Base-by-base conservation (phyloP, 768 basidiomycete species). In the Kwoniella botswanensis region DNA sequence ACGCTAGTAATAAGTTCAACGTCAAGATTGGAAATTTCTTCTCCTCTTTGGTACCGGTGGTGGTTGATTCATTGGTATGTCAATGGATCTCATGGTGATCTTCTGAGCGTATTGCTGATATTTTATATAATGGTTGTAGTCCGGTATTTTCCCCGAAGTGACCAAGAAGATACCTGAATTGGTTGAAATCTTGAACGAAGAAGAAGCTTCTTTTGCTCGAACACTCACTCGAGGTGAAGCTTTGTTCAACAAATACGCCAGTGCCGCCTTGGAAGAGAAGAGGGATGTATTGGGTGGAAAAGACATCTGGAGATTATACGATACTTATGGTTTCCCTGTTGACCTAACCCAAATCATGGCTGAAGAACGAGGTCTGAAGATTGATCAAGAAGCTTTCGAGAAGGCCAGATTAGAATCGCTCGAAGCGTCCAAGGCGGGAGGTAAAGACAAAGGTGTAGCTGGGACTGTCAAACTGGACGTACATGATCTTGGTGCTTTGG, bases 261-360 rank as follows among this genome's bases (percentile, higher is more conserved):
- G 86, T 29, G 86, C 88, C 42, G 90, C 95, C 10, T 86, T 86
- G 73, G 87, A 90, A 64, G 85, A 87, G 59, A 90, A 90, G 9
- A 77, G 84, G 4, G 90, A 86, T 50, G 88, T 89, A 74, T 89
- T 99, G 41, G 89, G 86, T 70, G 97, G 97, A 26, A 92, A 90
- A 75, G 96, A 99, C 79, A 93, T 98, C 44, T 99, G 97, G 97
- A 88, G 93, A 29, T 84, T 99, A 62, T 98, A 98, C 82, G 97
- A 99, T 82, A 98, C 97, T 1, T 99, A 92, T 81, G 97, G 97
- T 62, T 99, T 99, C 86, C 97, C 97, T 0, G 94, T 93, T 53
- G 97, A 99, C 81, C 85, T 99, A 61, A 99, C 97, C 1, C 90
- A 91, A 61, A 87, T 99, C 69, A 98, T 99, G 97, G 97, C 97